Evolutionary conservation across 1,284 basidiomycete genomes (phyloP), one percentile per base, ranked within the genome.

Genomic region (Trametes polyzona): DNA sequence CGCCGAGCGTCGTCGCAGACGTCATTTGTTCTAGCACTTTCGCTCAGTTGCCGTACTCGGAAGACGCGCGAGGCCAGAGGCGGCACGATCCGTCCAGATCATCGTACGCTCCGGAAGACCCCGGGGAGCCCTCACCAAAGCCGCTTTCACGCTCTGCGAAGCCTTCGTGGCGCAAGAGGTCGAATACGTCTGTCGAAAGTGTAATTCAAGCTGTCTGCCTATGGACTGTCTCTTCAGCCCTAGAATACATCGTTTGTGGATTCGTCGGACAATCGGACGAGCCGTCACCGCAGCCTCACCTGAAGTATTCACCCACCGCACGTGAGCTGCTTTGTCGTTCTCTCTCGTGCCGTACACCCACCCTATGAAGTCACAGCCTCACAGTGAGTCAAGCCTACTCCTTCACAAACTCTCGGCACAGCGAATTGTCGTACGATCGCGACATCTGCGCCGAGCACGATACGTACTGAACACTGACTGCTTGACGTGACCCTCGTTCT

Each of bases 21-120:
- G 43, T 55, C 39, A 37, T 54, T 29, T 42, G 32, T 55, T 55
- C 53, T 32, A 40, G 53, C 40, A 55, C 46, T 42, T 55, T 55
- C 46, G 23, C 36, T 29, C 35, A 33, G 50, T 26, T 36, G 50
- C 24, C n/a, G n/a, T n/a, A n/a, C n/a, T n/a, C n/a, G 4, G 41
- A 21, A 35, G 19, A 29, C 42, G 42, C 35, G 42, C 30, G 12
- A 24, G 52, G 52, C 52, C 27, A 54, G 52, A 54, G 44, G 44
- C 14, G 52, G 52, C 48, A 30, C n/a, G 48, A 39, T 50, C 48
- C 37, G 37, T 29, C 52, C 30, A 54, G 52, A 47, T 43, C 12
- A 8, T 35, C 37, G n/a, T n/a, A n/a, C n/a, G 8, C 19, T 30
- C 24, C 29, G 30, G 49, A 51, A 23, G 49, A 42, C 49, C 49